Evolutionary conservation across 139 green algal genomes (phyloP).

Genomic region (Pleodorina starrii): DNA sequence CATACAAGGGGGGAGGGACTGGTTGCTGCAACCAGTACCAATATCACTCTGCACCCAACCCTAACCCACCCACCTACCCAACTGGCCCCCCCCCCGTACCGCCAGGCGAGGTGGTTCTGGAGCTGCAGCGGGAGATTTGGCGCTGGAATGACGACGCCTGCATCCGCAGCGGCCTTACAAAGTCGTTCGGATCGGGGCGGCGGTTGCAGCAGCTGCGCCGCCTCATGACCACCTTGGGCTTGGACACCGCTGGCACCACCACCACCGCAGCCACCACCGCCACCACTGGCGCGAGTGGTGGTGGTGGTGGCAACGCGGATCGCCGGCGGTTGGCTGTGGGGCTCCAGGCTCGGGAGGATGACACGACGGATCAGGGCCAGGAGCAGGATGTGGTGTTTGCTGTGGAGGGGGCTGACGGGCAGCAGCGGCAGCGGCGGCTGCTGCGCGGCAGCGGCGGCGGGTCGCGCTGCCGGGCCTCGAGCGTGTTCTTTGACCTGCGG

Average conservation of each 20-base stretch:
- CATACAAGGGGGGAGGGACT: too few relatives aligned
- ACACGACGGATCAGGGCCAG: background rate
- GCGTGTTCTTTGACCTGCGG: slow-evolving; percentile 16
- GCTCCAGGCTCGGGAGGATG: background rate
- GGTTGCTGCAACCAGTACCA: too few relatives aligned
- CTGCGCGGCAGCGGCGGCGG: background rate
- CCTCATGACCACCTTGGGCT: background rate
- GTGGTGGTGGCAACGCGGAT: background rate
- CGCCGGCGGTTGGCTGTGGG: background rate
- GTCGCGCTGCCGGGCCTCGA: background rate
- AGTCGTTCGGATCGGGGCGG: background rate
- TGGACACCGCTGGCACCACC: background rate
- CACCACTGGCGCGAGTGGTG: background rate
- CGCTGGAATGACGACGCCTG: slow-evolving; percentile 44
- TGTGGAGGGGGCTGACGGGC: background rate
- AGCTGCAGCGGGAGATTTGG: slow-evolving; percentile 29
- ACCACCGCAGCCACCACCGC: background rate
- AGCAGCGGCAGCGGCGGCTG: background rate
- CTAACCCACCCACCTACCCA: too few relatives aligned
- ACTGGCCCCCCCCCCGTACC: too few relatives aligned
- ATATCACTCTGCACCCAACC: too few relatives aligned
- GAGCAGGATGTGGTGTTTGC: background rate
- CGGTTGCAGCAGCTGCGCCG: background rate
- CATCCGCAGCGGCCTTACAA: slow-evolving; percentile 3
- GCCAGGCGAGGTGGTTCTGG: slow-evolving; percentile 39